Evolutionary conservation across 495 filamentous ascomycete species (phyloP).

Genomic region (Bathelium albidoporum): DNA sequence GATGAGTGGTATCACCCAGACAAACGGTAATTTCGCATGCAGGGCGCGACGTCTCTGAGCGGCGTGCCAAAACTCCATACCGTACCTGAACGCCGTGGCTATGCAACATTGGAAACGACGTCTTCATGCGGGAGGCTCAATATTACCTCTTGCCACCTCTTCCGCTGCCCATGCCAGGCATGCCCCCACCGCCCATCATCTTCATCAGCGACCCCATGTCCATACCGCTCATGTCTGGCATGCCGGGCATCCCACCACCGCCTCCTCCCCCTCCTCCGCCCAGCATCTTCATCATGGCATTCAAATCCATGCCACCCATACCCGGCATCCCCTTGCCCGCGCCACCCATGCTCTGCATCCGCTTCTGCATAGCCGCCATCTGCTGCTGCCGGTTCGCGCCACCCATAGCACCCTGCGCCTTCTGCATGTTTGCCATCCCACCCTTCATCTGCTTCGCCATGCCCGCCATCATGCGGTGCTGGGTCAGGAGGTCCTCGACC

Average conservation of each 20-base stretch:
- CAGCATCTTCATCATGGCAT: constrained; percentile 29
- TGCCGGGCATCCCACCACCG: constrained; percentile 17
- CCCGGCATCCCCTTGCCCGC: constrained; percentile 19
- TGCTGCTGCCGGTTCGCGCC: constrained; percentile 84
- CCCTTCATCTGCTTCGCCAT: constrained; percentile 99
- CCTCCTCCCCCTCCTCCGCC: constrained; percentile 17
- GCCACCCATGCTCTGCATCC: constrained; percentile 84
- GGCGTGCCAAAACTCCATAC: not conserved
- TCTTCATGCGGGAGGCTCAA: not conserved
- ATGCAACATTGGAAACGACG: not conserved
- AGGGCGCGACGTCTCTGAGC: no score
- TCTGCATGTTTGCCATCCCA: constrained; percentile 92
- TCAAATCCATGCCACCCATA: constrained; percentile 24
- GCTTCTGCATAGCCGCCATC: constrained; percentile 95
- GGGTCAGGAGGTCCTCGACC: constrained; percentile 93
- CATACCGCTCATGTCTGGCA: constrained; percentile 16
- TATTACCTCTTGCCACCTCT: constrained; percentile 4
- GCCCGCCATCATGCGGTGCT: constrained; percentile 96
- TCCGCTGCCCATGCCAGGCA: not conserved
- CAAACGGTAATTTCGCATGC: not conserved
- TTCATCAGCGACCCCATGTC: constrained; percentile 21
- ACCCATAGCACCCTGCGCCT: constrained; percentile 79
- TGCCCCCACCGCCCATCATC: constrained; percentile 20
- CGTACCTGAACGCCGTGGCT: not conserved
- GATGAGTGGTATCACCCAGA: no score